These are phyloP conservation scores for Asclepias syriaca DNA, from an alignment of 257 asterid genomes.

Conservation along the genomic window DNA sequence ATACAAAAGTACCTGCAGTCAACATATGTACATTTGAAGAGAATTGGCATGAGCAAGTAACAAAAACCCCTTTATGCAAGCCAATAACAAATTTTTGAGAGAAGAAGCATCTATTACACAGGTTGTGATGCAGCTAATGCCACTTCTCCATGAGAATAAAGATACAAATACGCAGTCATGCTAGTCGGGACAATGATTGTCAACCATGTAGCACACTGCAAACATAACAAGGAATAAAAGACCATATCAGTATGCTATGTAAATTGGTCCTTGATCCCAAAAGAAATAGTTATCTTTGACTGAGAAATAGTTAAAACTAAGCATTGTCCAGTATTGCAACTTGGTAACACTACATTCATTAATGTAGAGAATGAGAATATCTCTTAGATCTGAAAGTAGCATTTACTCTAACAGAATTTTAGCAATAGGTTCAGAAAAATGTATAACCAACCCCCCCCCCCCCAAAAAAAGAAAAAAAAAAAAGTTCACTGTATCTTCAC, in stretches of 20 bases:
- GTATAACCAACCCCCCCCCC: background rate
- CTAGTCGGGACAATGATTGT: conserved; percentile 93
- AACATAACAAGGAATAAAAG: conserved; percentile 19
- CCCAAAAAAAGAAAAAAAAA: background rate
- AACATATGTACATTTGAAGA: conserved; percentile 16
- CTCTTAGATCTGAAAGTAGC: background rate
- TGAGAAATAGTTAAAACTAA: background rate
- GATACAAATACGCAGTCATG: conserved; percentile 96
- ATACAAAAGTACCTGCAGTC: conserved; percentile 80
- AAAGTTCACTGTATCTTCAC: conserved; percentile 26
- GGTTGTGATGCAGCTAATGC: conserved; percentile 98
- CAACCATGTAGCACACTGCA: conserved; percentile 98
- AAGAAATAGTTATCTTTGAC: background rate
- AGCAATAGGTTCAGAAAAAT: background rate
- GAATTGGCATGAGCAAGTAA: background rate
- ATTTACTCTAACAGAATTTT: background rate
- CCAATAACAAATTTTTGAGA: conserved; percentile 15
- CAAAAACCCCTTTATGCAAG: background rate
- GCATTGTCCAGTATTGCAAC: background rate
- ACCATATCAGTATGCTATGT: background rate
- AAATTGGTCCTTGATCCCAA: background rate
- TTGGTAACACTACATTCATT: background rate
- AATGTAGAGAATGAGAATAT: background rate
- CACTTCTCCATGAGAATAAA: conserved; percentile 97
- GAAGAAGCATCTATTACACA: conserved; percentile 99